Conservation (phyloP, 2,329 filamentous ascomycete genomes). For the Penicillium sp. region DNA sequence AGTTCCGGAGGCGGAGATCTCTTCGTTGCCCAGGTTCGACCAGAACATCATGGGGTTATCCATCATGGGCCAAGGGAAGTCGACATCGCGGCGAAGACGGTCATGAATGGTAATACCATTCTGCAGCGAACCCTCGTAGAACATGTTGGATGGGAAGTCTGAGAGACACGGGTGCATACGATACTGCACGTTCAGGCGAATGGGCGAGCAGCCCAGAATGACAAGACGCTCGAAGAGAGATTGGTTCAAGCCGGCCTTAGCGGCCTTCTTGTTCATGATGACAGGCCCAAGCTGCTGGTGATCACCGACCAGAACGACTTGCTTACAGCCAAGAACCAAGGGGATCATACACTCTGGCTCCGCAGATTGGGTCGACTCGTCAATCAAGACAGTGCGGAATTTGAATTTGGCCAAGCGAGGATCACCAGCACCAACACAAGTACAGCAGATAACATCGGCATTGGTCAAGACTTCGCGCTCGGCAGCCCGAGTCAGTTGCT, state of each 20-base stretch:
- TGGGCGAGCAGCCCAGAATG: constrained; percentile 86
- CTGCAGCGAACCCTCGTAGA: constrained; percentile 95
- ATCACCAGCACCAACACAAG: constrained; percentile 95
- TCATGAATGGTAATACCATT: constrained; percentile 93
- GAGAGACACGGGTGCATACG: constrained; percentile 99
- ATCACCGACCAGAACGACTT: constrained; percentile 97
- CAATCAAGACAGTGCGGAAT: constrained; percentile 96
- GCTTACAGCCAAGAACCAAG: constrained; percentile 94
- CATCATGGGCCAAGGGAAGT: constrained; percentile 95
- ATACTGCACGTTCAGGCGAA: constrained; percentile 95
- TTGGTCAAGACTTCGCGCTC: constrained; percentile 95
- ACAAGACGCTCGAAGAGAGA: constrained; percentile 98
- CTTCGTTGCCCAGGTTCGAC: constrained; percentile 96
- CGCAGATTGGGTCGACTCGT: constrained; percentile 97
- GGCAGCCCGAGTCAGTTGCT: constrained; percentile 89
- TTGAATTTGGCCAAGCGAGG: constrained; percentile 96
- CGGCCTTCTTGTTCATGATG: constrained; percentile 99
- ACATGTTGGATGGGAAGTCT: constrained; percentile 99
- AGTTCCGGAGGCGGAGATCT: constrained; percentile 96
- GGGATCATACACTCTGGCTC: constrained; percentile 99
- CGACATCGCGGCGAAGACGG: constrained; percentile 87
- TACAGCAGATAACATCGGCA: constrained; percentile 98
- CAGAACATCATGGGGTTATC: constrained; percentile 99
- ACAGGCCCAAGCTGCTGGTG: constrained; percentile 98
- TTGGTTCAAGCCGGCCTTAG: constrained; percentile 95